Evolutionary conservation across 2,329 filamentous ascomycete species (phyloP).

Genomic region (Fusarium sp.): DNA sequence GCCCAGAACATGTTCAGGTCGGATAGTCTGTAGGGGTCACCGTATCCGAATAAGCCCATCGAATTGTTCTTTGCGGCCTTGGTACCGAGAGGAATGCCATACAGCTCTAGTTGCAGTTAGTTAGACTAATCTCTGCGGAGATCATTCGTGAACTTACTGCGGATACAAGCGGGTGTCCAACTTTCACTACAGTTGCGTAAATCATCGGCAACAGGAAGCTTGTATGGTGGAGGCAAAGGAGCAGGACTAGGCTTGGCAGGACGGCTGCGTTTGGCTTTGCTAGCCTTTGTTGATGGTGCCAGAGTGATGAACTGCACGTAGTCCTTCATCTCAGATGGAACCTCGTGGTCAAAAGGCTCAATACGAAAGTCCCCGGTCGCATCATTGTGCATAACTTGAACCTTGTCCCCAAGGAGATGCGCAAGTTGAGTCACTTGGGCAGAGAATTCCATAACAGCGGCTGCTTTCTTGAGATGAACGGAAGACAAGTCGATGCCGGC

Average conservation of each 20-base stretch:
- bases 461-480: not conserved
- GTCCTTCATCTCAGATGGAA: not conserved
- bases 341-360: not conserved
- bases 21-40: not conserved
- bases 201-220: not conserved
- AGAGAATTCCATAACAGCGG: conserved; percentile 4
- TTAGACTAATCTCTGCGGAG: fast-evolving
- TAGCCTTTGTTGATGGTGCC: not conserved
- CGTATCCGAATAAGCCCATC: not conserved
- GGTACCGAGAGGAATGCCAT: not conserved
- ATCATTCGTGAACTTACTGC: not conserved
- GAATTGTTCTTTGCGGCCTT: conserved; percentile 9
- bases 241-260: not conserved
- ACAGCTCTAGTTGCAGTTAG: not conserved
- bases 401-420: not conserved
- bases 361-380: conserved; percentile 1
- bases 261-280: not conserved
- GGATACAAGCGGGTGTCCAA: conserved; percentile 13
- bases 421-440: not conserved
- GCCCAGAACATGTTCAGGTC: conserved; percentile 6
- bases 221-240: not conserved
- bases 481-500: not conserved
- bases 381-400: not conserved
- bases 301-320: not conserved
- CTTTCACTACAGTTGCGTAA: conserved; percentile 8